Percentiles rank a stretch among this genome's conserved stretches.
phyloP scores from a whole-genome alignment of 768 basidiomycete genomes.

The Neoboletus magnificus region DNA sequence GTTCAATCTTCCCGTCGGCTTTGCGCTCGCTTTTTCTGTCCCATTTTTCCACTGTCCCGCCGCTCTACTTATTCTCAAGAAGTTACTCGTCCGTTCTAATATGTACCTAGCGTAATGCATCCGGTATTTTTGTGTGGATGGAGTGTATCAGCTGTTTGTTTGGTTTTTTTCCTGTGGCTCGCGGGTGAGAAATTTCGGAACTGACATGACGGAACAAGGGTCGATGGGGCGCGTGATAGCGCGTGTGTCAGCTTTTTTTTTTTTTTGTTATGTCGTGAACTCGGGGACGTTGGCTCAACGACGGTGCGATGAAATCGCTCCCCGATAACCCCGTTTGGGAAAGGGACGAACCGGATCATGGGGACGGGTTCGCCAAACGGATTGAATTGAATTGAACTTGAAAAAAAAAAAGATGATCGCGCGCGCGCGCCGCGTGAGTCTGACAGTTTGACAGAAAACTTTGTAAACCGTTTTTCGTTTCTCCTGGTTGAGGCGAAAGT shows the following conservation, averaged over 20 bases:
- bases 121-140: slow-evolving; percentile 3
- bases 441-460: no score
- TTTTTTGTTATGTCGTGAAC: background rate
- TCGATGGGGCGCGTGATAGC: background rate
- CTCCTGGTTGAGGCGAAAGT: no score
- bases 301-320: background rate
- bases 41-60: background rate
- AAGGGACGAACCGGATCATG: background rate
- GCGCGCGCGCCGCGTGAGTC: no score
- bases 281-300: background rate
- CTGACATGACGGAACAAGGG: background rate
- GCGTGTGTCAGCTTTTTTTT: background rate
- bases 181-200: background rate
- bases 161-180: background rate
- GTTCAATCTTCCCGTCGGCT: background rate
- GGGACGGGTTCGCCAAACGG: no score
- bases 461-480: no score
- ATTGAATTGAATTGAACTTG: no score
- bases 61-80: background rate
- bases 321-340: background rate
- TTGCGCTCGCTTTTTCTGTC: background rate
- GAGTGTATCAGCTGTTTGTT: background rate
- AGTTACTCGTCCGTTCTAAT: slow-evolving; percentile 17
- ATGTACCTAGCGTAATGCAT: slow-evolving; percentile 29
- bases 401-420: no score